phyloP scores from a whole-genome alignment of 129 eudicot species.

The sunflower (Helianthus annuus) region HanXRQr2.0-SUNRISE NC_035443.2:73452657-73453156 shows the following conservation, averaged over 20 bases:
- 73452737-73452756: constrained; percentile 36
- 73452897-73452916: neutral
- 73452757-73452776: constrained; percentile 28
- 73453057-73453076: constrained; percentile 2
- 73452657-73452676: constrained; percentile 34
- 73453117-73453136: neutral
- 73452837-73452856: constrained; percentile 30
- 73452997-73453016: neutral
- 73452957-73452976: constrained; percentile 1
- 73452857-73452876: constrained; percentile 25
- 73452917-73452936: neutral
- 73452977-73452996: neutral
- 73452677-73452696: constrained; percentile 37
- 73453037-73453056: neutral
- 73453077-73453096: neutral
- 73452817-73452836: constrained; percentile 33
- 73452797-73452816: constrained; percentile 36
- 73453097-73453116: neutral
- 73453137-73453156: neutral
- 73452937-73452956: neutral
- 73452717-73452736: constrained; percentile 42
- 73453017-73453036: neutral
- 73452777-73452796: constrained; percentile 24
- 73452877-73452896: constrained; percentile 6
- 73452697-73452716: constrained; percentile 31